These are phyloP conservation scores for Agrostemma githago DNA, from an alignment of 148 eudicot genomes.

Conservation along the genomic window DNA sequence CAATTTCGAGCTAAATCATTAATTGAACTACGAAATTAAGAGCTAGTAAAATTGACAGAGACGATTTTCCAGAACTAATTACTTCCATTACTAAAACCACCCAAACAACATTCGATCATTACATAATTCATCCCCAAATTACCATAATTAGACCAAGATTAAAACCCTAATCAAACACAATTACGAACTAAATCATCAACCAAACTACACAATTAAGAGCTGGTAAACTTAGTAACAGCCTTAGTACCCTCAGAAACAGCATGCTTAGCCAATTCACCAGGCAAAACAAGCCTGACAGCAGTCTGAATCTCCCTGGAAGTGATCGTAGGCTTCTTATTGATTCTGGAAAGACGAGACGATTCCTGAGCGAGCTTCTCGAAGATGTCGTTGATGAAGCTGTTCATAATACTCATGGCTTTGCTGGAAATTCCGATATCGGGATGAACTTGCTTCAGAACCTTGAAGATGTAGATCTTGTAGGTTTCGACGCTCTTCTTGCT, in stretches of 20 bases:
- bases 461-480: constrained; percentile 67
- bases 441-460: constrained; percentile 55
- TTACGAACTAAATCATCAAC: too few relatives aligned
- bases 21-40: too few relatives aligned
- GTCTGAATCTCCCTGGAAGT: constrained; percentile 51
- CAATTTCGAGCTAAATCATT: too few relatives aligned
- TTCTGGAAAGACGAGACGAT: constrained; percentile 37
- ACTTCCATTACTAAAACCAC: too few relatives aligned
- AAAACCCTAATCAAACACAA: too few relatives aligned
- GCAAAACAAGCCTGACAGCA: constrained; percentile 42
- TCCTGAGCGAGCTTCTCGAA: constrained; percentile 57
- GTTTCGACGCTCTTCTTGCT: constrained; percentile 53
- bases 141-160: too few relatives aligned
- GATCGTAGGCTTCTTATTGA: constrained; percentile 51
- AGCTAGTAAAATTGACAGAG: too few relatives aligned
- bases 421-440: constrained; percentile 60
- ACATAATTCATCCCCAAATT: too few relatives aligned
- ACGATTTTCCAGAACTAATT: too few relatives aligned
- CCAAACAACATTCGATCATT: too few relatives aligned
- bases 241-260: constrained; percentile 52
- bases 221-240: constrained; percentile 49
- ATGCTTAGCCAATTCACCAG: constrained; percentile 48
- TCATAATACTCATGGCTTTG: constrained; percentile 64
- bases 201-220: constrained; percentile 16
- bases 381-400: constrained; percentile 53